Percentiles rank a stretch among this genome's conserved stretches.
Evolutionary conservation across 1,284 basidiomycete genomes (phyloP).

Genomic region (Grifola frondosa): DNA sequence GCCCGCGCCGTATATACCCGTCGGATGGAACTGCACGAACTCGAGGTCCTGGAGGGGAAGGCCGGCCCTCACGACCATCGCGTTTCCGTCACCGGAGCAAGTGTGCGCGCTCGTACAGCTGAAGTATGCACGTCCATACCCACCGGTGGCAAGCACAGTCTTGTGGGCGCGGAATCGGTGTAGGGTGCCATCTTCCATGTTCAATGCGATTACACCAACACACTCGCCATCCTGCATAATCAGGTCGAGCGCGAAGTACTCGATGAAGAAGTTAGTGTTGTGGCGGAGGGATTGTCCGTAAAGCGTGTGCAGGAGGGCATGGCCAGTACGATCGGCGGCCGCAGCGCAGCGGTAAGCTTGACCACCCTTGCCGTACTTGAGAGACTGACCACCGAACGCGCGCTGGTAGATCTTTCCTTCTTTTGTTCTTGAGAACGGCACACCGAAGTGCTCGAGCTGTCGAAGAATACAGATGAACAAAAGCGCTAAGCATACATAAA

Average conservation of each 20-base stretch:
- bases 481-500: slow-evolving; percentile 3
- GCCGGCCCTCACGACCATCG: slow-evolving; percentile 97
- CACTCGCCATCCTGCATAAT: slow-evolving; percentile 99
- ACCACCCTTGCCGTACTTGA: slow-evolving; percentile 97
- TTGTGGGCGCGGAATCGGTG: slow-evolving; percentile 99
- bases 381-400: slow-evolving; percentile 98
- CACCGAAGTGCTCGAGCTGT: slow-evolving; percentile 97
- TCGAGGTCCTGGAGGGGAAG: slow-evolving; percentile 97
- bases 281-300: slow-evolving; percentile 99
- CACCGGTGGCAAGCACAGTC: slow-evolving; percentile 97
- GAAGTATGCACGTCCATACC: slow-evolving; percentile 99
- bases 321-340: slow-evolving; percentile 98
- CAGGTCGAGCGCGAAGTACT: slow-evolving; percentile 97
- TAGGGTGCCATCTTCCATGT: slow-evolving; percentile 99
- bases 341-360: slow-evolving; percentile 99
- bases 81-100: slow-evolving; percentile 98
- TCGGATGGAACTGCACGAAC: slow-evolving; percentile 99
- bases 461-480: background rate
- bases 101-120: slow-evolving; percentile 99
- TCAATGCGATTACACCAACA: slow-evolving; percentile 98
- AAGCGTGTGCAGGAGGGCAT: slow-evolving; percentile 97
- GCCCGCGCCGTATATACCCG: slow-evolving; percentile 99
- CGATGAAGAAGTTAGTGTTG: slow-evolving; percentile 99
- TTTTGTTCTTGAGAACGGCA: slow-evolving; percentile 98
- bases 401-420: slow-evolving; percentile 99